phyloP scores from a whole-genome alignment of 768 basidiomycete genomes.

The Kockovaella imperatae region DNA sequence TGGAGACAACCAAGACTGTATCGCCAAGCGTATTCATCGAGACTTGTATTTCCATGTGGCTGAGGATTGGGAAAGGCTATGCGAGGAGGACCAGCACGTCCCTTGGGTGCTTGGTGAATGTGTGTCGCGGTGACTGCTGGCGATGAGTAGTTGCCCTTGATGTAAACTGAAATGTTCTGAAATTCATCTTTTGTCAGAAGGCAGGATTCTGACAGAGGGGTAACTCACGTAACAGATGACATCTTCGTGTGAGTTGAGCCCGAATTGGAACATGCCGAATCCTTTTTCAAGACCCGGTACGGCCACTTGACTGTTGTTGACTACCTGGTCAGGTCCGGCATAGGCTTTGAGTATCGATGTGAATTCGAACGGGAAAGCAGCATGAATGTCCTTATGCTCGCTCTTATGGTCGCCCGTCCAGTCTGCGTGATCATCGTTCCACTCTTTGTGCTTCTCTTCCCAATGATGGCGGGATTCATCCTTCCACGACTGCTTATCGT shows the following conservation, averaged over 20 bases:
- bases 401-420: conserved; percentile 3
- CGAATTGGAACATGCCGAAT: conserved; percentile 35
- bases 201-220: not conserved
- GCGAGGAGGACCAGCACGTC: conserved; percentile 39
- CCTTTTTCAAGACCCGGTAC: conserved; percentile 27
- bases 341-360: conserved; percentile 34
- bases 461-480: not conserved
- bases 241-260: conserved; percentile 32
- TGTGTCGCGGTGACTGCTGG: conserved; percentile 36
- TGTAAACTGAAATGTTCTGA: conserved; percentile 28
- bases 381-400: conserved; percentile 3
- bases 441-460: conserved; percentile 2
- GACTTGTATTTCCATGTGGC: conserved; percentile 4
- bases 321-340: conserved; percentile 22
- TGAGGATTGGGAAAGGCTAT: conserved; percentile 44
- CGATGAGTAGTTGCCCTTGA: conserved; percentile 35
- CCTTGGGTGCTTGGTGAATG: conserved; percentile 28
- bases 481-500: too few relatives aligned
- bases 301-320: conserved; percentile 30
- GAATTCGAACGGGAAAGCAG: conserved; percentile 31
- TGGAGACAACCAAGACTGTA: conserved; percentile 34
- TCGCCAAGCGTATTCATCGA: conserved; percentile 38
- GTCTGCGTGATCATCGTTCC: conserved; percentile 8
- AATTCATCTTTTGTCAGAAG: not conserved
- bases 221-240: conserved; percentile 36